Percentiles rank a stretch among this genome's conserved stretches.
These are phyloP conservation scores for Pseudohyphozyma bogoriensis DNA, from an alignment of 768 basidiomycete species.

Conservation along the genomic window DNA sequence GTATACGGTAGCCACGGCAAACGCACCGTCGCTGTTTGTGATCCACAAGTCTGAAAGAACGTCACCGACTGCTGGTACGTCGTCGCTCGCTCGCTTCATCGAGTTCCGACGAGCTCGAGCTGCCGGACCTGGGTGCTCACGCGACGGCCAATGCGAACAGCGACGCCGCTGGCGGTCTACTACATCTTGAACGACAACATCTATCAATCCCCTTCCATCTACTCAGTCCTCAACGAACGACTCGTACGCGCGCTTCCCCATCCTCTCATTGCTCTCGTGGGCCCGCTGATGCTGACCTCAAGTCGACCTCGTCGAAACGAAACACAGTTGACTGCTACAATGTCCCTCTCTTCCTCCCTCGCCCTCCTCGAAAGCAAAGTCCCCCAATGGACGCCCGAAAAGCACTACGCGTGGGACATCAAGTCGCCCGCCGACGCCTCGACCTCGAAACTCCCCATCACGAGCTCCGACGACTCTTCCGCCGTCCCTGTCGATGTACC, in stretches of 20 bases:
- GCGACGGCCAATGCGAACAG: conserved; percentile 41
- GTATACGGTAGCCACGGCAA: conserved; percentile 70
- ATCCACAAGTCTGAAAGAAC: conserved; percentile 79
- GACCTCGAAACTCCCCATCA: conserved; percentile 41
- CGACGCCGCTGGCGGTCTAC: conserved; percentile 66
- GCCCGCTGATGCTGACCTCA: conserved; percentile 39
- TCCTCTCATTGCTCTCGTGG: background rate
- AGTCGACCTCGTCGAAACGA: conserved; percentile 57
- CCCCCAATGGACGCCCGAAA: conserved; percentile 73
- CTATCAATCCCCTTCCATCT: conserved; percentile 76
- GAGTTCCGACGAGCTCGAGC: too few species aligned
- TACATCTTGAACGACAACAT: conserved; percentile 83
- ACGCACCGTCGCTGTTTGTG: conserved; percentile 71
- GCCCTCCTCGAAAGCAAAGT: conserved; percentile 60
- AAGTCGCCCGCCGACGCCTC: conserved; percentile 42
- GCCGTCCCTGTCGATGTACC: conserved; percentile 5
- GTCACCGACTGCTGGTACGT: conserved; percentile 70
- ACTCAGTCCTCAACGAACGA: conserved; percentile 72
- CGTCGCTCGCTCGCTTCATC: background rate
- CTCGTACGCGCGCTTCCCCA: conserved; percentile 47
- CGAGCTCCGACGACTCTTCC: conserved; percentile 35
- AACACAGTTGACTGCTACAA: conserved; percentile 36
- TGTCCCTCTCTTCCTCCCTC: conserved; percentile 58
- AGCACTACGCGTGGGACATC: conserved; percentile 78
- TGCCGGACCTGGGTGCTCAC: background rate